phyloP scores from a whole-genome alignment of 495 filamentous ascomycete species.

The Chaetomium cochliodes region DNA sequence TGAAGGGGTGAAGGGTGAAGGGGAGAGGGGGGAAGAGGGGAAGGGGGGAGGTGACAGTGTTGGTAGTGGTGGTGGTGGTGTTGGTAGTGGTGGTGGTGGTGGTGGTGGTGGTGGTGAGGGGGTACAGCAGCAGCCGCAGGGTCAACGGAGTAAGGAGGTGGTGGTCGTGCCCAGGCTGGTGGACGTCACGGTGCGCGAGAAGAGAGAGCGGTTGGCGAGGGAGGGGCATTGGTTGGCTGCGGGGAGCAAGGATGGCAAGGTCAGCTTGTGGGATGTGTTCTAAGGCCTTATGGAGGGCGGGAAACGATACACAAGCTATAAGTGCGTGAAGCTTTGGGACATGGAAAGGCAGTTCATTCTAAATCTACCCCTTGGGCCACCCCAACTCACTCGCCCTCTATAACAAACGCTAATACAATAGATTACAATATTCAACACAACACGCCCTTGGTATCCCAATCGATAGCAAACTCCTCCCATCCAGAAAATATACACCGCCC shows the following conservation, averaged over 20 bases:
- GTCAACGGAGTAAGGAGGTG: not conserved
- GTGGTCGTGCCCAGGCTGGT: constrained; percentile 29
- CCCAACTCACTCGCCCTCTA: not conserved
- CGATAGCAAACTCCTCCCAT: not conserved
- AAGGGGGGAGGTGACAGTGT: too few relatives aligned
- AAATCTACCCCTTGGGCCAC: too few relatives aligned
- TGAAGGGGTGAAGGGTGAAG: not conserved
- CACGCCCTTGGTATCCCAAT: not conserved
- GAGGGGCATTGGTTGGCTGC: constrained; percentile 84
- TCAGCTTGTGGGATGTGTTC: constrained; percentile 95
- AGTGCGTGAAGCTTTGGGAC: too few relatives aligned
- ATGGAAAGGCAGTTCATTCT: too few relatives aligned
- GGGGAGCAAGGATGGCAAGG: constrained; percentile 92
- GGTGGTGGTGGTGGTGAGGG: not conserved
- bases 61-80: too few relatives aligned
- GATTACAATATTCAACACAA: not conserved
- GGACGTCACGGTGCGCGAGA: constrained; percentile 56
- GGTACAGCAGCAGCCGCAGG: not conserved
- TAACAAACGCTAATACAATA: not conserved
- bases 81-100: too few relatives aligned
- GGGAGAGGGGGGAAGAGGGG: not conserved
- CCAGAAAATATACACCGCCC: too few relatives aligned
- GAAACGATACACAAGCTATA: too few relatives aligned
- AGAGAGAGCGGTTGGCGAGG: constrained; percentile 62
- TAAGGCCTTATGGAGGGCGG: constrained; percentile 2